A percentile compares a stretch with the other conserved stretches of the same genome.
These are phyloP conservation scores for Tetraselmis chui DNA, from an alignment of 139 green algal species.

Conservation along the genomic window DNA sequence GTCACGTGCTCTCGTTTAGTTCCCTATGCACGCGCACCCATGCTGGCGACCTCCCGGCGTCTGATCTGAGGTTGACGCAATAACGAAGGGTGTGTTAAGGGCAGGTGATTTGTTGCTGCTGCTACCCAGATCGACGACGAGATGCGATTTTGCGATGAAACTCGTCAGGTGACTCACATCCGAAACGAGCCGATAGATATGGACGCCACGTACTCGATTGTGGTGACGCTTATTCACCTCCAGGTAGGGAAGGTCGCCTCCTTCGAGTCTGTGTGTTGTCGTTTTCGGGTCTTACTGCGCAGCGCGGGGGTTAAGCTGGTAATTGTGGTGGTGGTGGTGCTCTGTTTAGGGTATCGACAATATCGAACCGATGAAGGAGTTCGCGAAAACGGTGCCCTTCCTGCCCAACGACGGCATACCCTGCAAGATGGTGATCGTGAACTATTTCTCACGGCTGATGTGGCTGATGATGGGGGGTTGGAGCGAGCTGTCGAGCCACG, in stretches of 20 bases:
- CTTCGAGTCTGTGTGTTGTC: too few species aligned
- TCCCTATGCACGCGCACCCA: too few species aligned
- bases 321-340: too few species aligned
- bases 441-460: neutral
- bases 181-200: neutral
- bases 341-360: neutral
- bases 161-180: neutral
- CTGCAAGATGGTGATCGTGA: neutral
- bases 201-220: neutral
- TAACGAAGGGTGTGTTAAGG: too few species aligned
- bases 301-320: too few species aligned
- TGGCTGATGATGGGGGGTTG: neutral
- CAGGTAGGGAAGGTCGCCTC: neutral
- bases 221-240: neutral
- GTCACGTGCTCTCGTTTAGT: too few species aligned
- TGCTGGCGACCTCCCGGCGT: too few species aligned
- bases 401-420: neutral
- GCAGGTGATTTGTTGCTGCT: too few species aligned
- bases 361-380: neutral
- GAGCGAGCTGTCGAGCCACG: neutral
- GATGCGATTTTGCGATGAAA: neutral
- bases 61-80: too few species aligned
- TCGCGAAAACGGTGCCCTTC: neutral
- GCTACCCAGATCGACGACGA: neutral
- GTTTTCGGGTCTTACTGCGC: too few species aligned